Base-by-base conservation (phyloP, 2,329 filamentous ascomycete species). In the Orbilia blumenaviensis region DNA sequence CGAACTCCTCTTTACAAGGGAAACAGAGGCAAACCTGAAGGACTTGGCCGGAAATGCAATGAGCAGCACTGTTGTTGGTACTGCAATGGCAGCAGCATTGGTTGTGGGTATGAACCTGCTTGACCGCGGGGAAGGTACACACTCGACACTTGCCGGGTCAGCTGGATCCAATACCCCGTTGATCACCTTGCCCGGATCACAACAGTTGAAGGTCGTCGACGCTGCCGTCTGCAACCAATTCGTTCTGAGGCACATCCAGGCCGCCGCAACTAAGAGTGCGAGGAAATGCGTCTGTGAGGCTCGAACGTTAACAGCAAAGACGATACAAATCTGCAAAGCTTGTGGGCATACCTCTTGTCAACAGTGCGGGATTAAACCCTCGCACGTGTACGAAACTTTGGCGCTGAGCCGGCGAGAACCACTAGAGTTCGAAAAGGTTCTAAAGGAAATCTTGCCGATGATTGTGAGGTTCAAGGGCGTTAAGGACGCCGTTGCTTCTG, bases 21-120 rank as follows among this genome's bases (percentile, higher is more conserved):
- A 94, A 79, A 87, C 85, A 0, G 85, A 89, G 52, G 82, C 83
- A 0, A 84, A 93, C 16, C 83, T 92, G 1, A 88, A 90, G 77
- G 88, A 93, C 78, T 83, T 94, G 1, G 91, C 90, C 1, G 92
- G 92, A 0, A 94, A 95, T 81, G 92, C 92, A 0, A 94, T 94
- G 92, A 89, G 87, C 0, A 88, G 88, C 0, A 91, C 91, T 0
- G 90, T 93, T 0, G 88, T 93, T 8, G 90, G 89, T 1, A 85
- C 87, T 1, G 87, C 87, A 0, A 85, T 91, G 0, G 79, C 92
- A 1, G 84, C 88, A 0, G 86, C 88, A 0, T 81, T 94, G 0
- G 85, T 89, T 38, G 66, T 79, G 2, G 67, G 78, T 1, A 79
- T 67, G 46, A 58, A 80, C 7, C 34, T 72, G 12, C 66, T 80